These are phyloP conservation scores for Zopfochytrium polystomum DNA, from an alignment of 371 early-diverging fungal genomes.

Conservation along the genomic window DNA sequence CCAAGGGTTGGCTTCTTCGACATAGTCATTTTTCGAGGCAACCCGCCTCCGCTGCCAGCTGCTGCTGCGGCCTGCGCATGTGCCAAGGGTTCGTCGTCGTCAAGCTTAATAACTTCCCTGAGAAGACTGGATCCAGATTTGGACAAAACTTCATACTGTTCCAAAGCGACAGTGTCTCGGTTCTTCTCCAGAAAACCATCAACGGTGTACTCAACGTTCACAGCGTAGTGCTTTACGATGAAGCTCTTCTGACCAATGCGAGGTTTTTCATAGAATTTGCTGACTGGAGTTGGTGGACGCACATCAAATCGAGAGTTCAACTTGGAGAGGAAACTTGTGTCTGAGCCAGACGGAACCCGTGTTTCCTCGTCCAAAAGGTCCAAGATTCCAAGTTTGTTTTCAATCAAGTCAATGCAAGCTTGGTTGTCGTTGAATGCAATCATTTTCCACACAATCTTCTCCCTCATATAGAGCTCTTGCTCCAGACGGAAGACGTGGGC, in stretches of 20 bases:
- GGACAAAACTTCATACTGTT: conserved; percentile 72
- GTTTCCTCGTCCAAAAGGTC: conserved; percentile 94
- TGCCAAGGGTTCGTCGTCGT: too few species aligned
- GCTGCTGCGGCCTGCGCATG: too few species aligned
- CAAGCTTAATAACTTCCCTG: conserved; percentile 57
- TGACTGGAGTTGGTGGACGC: conserved; percentile 56
- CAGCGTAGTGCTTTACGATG: conserved; percentile 82
- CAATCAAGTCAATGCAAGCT: conserved; percentile 98
- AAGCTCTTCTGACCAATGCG: conserved; percentile 71
- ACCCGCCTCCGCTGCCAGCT: too few species aligned
- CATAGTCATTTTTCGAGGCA: too few species aligned
- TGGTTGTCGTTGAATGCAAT: too few species aligned
- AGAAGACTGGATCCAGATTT: conserved; percentile 71
- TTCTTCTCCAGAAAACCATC: conserved; percentile 99
- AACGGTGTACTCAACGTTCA: conserved; percentile 70
- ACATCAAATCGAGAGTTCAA: conserved; percentile 74
- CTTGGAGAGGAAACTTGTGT: conserved; percentile 80
- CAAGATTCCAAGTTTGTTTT: conserved; percentile 93
- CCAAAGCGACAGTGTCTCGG: conserved; percentile 96
- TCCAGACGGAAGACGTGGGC: conserved; percentile 95
- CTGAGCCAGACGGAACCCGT: conserved; percentile 89
- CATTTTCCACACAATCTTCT: conserved; percentile 86
- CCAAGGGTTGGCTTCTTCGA: conserved; percentile 93
- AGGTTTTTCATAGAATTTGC: conserved; percentile 86
- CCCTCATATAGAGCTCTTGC: conserved; percentile 94